Percentiles rank a stretch among this genome's conserved stretches.
Evolutionary conservation across 257 asterid species (phyloP).

Genomic region (Lycium ferocissimum): DNA sequence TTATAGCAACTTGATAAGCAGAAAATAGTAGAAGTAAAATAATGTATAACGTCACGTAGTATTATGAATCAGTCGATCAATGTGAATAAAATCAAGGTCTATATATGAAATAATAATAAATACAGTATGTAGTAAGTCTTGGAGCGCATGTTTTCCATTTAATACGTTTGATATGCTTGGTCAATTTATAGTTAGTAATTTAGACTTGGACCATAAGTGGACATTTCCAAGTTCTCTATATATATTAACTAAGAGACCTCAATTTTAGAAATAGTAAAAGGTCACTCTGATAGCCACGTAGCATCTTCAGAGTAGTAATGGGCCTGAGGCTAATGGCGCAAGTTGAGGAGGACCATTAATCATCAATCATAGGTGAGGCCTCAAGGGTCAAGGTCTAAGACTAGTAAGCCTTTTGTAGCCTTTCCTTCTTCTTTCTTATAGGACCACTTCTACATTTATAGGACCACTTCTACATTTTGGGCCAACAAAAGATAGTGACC

Average conservation of each 20-base stretch:
- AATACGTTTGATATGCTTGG: background rate
- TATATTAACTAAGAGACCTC: background rate
- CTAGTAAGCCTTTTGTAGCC: background rate
- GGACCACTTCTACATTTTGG: slow-evolving; percentile 35
- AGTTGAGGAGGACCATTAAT: slow-evolving; percentile 33
- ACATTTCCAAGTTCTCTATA: background rate
- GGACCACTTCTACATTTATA: slow-evolving; percentile 29
- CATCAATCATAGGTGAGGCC: slow-evolving; percentile 22
- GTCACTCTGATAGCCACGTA: background rate
- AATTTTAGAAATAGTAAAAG: slow-evolving; percentile 4
- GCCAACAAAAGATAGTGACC: slow-evolving; percentile 15
- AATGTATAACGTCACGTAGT: no score
- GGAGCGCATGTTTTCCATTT: background rate
- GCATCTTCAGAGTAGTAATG: slow-evolving; percentile 3
- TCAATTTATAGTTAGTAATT: background rate
- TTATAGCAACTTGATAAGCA: no score
- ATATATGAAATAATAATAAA: no score
- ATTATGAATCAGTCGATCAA: no score
- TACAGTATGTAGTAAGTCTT: background rate
- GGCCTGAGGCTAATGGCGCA: background rate
- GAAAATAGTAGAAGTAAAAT: no score
- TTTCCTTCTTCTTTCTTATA: slow-evolving; percentile 20
- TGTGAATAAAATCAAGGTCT: no score
- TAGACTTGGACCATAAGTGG: background rate
- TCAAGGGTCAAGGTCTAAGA: slow-evolving; percentile 11